Evolutionary conservation across 2,329 filamentous ascomycete species (phyloP), one percentile per base, ranked within the genome.

Genomic region (Pseudocercospora fuligena): DNA sequence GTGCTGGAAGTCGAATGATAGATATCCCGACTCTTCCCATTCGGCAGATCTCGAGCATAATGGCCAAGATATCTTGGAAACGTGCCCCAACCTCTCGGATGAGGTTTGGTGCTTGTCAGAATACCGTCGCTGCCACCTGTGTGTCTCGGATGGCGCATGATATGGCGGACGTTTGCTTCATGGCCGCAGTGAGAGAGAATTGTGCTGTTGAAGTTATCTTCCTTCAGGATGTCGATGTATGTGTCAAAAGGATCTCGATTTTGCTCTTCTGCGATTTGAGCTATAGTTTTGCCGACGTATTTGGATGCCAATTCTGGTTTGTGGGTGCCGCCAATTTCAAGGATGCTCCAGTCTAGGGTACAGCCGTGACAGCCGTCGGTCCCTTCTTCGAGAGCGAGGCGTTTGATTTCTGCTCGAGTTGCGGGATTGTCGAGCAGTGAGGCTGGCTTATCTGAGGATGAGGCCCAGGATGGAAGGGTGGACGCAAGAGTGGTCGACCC

Each of bases 61-160:
- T 75, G 73, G 0, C 73, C 73, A 11, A 75, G 33, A 47, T 75
- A 75, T 36, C 73, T 40, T 4, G 72, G 66, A 59, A 75, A 75
- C 4, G 73, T 75, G 2, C 73, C 73, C 73, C 73, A 75, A 31
- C 73, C 73, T 33, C 73, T 54, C 25, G 73, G 73, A 56, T 75
- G 73, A 31, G 73, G 73, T 49, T 75, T 75, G 5, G 72, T 74
- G 1, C 66, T 69, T 2, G 73, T 74, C 40, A 75, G 53, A 27
- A 75, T 75, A 2, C 73, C 73, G 33, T 75, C 73, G 5, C 67
- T 70, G 19, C 73, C 73, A 27, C 73, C 73, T 1, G 73, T 75
- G 21, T 75, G 73, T n/a, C 61, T 31, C 1, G 64, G 33, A 61
- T 74, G 73, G 2, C 69, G 69, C 73, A 75, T 75, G 51, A 75